A percentile compares a stretch with the other conserved stretches of the same genome.
These are phyloP conservation scores for Penicillium alfredii DNA, from an alignment of 495 filamentous ascomycete species.

Conservation along the genomic window DNA sequence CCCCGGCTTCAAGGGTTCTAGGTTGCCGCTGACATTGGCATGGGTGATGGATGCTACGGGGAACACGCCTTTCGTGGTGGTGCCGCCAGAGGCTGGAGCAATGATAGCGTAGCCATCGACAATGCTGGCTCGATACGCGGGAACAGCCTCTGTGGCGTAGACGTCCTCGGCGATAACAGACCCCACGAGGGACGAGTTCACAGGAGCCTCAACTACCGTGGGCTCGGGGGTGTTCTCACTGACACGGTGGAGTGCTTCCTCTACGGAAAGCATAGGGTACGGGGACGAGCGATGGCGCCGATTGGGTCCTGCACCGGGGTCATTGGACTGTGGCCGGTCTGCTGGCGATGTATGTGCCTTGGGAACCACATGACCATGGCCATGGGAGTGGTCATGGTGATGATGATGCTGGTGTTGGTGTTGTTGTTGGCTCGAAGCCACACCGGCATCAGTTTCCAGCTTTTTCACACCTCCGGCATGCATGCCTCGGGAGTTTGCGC, in stretches of 20 bases:
- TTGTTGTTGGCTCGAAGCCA: constrained; percentile 36
- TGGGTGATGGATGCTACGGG: constrained; percentile 85
- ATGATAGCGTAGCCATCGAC: constrained; percentile 92
- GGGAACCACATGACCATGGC: constrained; percentile 60
- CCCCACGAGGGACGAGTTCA: constrained; percentile 61
- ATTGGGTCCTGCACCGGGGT: constrained; percentile 71
- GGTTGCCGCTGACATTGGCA: constrained; percentile 59
- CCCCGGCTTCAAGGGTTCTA: constrained; percentile 57
- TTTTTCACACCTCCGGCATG: constrained; percentile 77
- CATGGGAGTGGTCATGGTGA: constrained; percentile 49
- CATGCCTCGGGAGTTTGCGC: constrained; percentile 70
- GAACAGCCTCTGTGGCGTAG: constrained; percentile 71
- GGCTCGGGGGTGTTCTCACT: constrained; percentile 59
- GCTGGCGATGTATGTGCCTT: constrained; percentile 64
- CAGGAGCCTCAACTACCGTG: constrained; percentile 47
- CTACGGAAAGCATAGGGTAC: constrained; percentile 85
- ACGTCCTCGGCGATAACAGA: constrained; percentile 79
- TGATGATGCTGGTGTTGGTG: constrained; percentile 52
- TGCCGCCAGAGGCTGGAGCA: constrained; percentile 35
- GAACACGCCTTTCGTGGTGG: constrained; percentile 67
- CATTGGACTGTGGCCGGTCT: constrained; percentile 65
- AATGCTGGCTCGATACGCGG: constrained; percentile 90
- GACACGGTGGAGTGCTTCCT: constrained; percentile 71
- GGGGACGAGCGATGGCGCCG: constrained; percentile 76
- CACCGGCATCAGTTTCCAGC: constrained; percentile 77